Conservation (phyloP, 129 eudicot species). For the Helichrysum umbraculigerum region DNA sequence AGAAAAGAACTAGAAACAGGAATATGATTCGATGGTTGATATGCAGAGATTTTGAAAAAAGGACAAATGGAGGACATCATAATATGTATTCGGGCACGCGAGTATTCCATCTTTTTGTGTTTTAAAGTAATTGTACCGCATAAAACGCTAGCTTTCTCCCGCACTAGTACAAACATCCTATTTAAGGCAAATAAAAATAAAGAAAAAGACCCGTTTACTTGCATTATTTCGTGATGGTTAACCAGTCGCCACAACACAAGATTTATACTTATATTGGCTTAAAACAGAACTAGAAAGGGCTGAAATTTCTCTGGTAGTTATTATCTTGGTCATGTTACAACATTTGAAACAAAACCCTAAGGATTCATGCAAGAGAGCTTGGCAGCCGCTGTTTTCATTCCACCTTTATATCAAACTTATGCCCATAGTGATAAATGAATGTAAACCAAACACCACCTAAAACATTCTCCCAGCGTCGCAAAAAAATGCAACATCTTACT, state of each 20-base stretch:
- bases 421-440: background rate
- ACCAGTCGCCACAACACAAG: conserved; percentile 17
- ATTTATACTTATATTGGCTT: conserved; percentile 11
- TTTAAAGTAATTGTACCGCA: conserved; percentile 5
- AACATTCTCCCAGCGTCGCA: background rate
- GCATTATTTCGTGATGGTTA: conserved; percentile 15
- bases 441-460: background rate
- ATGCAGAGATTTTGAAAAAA: conserved; percentile 7
- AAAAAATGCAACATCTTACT: background rate
- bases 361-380: background rate
- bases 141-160: conserved; percentile 27
- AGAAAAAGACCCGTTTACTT: conserved; percentile 15
- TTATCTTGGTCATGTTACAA: background rate
- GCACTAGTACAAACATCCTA: conserved; percentile 28
- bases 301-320: background rate
- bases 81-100: conserved; percentile 50
- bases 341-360: background rate
- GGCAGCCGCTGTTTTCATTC: background rate
- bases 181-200: conserved; percentile 22
- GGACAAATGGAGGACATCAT: conserved; percentile 52
- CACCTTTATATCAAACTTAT: background rate
- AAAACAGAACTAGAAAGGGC: background rate
- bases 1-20: conserved; percentile 9
- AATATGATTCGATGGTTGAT: conserved; percentile 23
- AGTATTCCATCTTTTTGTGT: background rate